phyloP scores from a whole-genome alignment of 441 rosid species.

The Omphalea diandra region DNA sequence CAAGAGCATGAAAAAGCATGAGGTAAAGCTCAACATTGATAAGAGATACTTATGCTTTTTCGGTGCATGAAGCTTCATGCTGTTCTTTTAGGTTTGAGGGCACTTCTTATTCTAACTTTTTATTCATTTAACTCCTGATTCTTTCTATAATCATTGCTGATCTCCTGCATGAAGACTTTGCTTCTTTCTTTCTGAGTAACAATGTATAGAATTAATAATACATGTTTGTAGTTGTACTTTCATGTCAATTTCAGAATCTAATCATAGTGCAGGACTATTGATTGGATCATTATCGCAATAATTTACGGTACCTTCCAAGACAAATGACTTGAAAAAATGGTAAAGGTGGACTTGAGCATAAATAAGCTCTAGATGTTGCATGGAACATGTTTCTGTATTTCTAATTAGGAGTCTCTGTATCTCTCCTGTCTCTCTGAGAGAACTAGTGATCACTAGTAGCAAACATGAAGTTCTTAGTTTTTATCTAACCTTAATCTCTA shows the following conservation, averaged over 20 bases:
- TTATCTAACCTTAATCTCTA: not conserved
- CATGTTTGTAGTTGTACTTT: not conserved
- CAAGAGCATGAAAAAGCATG: not conserved
- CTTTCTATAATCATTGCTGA: not conserved
- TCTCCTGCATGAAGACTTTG: not conserved
- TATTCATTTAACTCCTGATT: not conserved
- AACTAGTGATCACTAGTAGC: too few species aligned
- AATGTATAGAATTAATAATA: not conserved
- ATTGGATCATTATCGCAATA: not conserved
- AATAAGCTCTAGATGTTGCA: not conserved
- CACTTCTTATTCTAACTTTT: too few species aligned
- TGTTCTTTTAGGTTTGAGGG: too few species aligned
- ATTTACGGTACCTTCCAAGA: not conserved
- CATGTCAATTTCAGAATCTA: not conserved
- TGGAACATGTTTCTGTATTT: not conserved
- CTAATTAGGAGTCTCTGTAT: not conserved
- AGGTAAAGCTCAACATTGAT: not conserved
- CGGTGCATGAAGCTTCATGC: not conserved
- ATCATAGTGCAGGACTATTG: not conserved
- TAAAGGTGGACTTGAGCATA: not conserved
- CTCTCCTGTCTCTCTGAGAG: not conserved
- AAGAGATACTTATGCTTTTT: too few species aligned
- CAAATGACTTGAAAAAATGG: not conserved
- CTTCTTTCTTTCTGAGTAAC: not conserved
- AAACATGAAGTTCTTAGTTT: not conserved